Conservation (phyloP, 2,329 filamentous ascomycete genomes). For the Mariannaea sp. region DNA sequence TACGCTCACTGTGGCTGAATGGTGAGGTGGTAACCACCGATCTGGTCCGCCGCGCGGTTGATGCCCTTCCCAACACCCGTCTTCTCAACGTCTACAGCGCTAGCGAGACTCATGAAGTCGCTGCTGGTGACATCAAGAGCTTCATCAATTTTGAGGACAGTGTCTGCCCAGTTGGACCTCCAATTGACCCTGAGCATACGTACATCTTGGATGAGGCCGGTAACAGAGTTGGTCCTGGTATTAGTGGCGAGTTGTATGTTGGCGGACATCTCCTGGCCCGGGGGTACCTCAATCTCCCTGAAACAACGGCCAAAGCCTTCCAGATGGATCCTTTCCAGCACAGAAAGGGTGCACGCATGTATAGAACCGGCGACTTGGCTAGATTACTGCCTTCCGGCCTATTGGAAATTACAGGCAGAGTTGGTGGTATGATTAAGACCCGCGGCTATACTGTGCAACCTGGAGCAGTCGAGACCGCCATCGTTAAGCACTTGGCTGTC, state of each 20-base stretch:
- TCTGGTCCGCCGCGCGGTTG: conserved; percentile 69
- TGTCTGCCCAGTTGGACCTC: conserved; percentile 76
- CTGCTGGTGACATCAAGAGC: conserved; percentile 73
- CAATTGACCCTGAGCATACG: conserved; percentile 68
- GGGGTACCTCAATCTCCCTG: conserved; percentile 79
- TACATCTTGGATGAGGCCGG: conserved; percentile 75
- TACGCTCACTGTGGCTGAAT: conserved; percentile 78
- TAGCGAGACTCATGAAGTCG: conserved; percentile 81
- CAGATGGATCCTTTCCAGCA: conserved; percentile 66
- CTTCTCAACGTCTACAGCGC: conserved; percentile 82
- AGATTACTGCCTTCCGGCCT: conserved; percentile 68
- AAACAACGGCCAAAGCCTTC: conserved; percentile 76
- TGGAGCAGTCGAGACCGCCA: conserved; percentile 74
- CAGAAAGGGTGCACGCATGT: conserved; percentile 68
- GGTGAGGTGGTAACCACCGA: conserved; percentile 83
- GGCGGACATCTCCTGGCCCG: conserved; percentile 75
- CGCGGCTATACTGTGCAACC: conserved; percentile 80
- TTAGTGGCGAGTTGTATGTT: conserved; percentile 74
- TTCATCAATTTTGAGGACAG: conserved; percentile 66
- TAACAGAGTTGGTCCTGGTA: conserved; percentile 64
- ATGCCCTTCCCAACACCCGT: conserved; percentile 69
- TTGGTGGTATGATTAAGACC: conserved; percentile 81
- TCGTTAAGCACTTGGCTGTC: conserved; percentile 71
- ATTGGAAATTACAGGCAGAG: conserved; percentile 76
- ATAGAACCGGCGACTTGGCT: conserved; percentile 74